Conservation (phyloP, 2,329 filamentous ascomycete genomes). For the Colletotrichum liaoningense region DNA sequence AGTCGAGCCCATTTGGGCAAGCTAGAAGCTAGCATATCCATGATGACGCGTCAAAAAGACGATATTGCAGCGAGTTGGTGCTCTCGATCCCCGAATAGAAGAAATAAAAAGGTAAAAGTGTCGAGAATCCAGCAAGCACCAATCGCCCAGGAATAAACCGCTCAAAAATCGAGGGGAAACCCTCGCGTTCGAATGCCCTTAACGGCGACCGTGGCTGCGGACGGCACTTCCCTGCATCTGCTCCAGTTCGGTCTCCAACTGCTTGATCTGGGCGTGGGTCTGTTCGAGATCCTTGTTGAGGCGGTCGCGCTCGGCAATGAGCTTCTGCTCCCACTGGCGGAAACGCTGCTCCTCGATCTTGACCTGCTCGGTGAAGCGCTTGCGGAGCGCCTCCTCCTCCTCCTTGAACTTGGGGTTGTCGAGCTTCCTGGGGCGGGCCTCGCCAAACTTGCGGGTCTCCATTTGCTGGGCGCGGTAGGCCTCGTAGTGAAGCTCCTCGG, state of each 20-base stretch:
- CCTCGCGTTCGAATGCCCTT: constrained; percentile 48
- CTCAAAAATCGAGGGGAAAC: constrained; percentile 19
- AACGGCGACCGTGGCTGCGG: constrained; percentile 93
- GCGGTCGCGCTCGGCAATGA: constrained; percentile 97
- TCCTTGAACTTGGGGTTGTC: constrained; percentile 99
- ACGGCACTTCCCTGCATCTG: constrained; percentile 90
- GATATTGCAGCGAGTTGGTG: constrained; percentile 11
- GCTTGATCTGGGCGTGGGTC: constrained; percentile 94
- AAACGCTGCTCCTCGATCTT: constrained; percentile 99
- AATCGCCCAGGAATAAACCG: constrained; percentile 39
- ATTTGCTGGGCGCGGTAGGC: constrained; percentile 99
- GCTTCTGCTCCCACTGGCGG: constrained; percentile 99
- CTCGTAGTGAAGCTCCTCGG: constrained; percentile 99
- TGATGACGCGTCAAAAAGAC: constrained; percentile 8
- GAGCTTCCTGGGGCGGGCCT: constrained; percentile 95
- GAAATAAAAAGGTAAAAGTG: constrained; percentile 38
- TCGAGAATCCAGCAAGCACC: constrained; percentile 38
- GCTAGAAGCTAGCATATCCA: constrained; percentile 29
- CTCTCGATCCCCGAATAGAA: constrained; percentile 22
- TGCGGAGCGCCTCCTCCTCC: constrained; percentile 97
- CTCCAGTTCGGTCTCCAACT: constrained; percentile 92
- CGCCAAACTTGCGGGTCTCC: constrained; percentile 99
- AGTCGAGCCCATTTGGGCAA: background rate
- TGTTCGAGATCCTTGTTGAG: constrained; percentile 99
- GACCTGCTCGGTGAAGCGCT: constrained; percentile 99